These are phyloP conservation scores for Vigna angularis DNA, from an alignment of 306 rosid genomes.

Conservation along the genomic window DNA sequence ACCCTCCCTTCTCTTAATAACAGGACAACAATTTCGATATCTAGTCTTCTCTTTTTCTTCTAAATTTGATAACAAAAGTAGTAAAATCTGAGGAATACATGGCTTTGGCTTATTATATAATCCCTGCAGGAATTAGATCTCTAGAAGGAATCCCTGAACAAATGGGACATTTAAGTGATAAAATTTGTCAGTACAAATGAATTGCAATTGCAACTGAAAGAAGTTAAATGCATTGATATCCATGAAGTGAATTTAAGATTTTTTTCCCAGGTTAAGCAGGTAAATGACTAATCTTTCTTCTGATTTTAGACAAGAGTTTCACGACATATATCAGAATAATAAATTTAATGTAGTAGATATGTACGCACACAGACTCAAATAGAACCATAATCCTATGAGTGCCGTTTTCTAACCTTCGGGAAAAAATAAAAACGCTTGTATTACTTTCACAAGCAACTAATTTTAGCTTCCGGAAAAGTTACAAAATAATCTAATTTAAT, in stretches of 20 bases:
- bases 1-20: slow-evolving; percentile 13
- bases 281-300: neutral
- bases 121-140: slow-evolving; percentile 21
- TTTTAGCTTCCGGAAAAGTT: neutral
- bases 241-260: neutral
- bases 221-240: neutral
- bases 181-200: slow-evolving; percentile 13
- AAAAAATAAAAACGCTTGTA: neutral
- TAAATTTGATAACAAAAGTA: slow-evolving; percentile 16
- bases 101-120: slow-evolving; percentile 20
- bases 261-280: slow-evolving; percentile 9
- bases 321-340: neutral
- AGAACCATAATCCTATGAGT: neutral
- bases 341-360: neutral
- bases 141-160: slow-evolving; percentile 32
- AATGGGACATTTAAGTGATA: slow-evolving; percentile 29
- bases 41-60: neutral
- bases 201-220: neutral
- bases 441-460: neutral
- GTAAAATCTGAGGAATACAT: slow-evolving; percentile 25
- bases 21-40: neutral
- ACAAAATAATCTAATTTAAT: neutral
- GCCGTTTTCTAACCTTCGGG: neutral
- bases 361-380: neutral
- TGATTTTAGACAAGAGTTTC: slow-evolving; percentile 1